A percentile compares a stretch with the other conserved stretches of the same genome.
phyloP scores from a whole-genome alignment of 2,329 filamentous ascomycete genomes.

The Ophiostoma australiae region DNA sequence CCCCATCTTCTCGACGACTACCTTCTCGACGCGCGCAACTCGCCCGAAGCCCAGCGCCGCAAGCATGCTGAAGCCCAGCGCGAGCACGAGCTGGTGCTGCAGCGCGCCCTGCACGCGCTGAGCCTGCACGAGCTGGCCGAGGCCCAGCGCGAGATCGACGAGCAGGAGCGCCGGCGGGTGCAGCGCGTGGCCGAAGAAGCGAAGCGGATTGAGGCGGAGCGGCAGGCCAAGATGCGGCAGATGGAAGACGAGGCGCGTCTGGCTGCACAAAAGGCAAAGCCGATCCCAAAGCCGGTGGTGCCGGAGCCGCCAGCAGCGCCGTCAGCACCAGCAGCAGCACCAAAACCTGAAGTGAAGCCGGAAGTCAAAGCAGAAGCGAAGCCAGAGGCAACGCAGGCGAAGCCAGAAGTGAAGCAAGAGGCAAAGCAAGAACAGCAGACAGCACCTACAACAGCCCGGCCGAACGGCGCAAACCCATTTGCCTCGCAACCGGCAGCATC shows the following conservation, averaged over 20 bases:
- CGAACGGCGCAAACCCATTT: neutral
- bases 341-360: neutral
- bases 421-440: neutral
- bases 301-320: neutral
- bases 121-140: conserved; percentile 30
- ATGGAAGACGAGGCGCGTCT: conserved; percentile 34
- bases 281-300: conserved; percentile 29
- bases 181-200: conserved; percentile 30
- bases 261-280: conserved; percentile 34
- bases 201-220: conserved; percentile 29
- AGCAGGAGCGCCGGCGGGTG: conserved; percentile 29
- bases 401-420: neutral
- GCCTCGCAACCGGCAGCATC: conserved; percentile 4
- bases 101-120: conserved; percentile 28
- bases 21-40: conserved; percentile 33
- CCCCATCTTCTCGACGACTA: conserved; percentile 28
- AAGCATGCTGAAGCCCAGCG: conserved; percentile 32
- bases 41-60: conserved; percentile 33
- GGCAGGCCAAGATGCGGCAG: conserved; percentile 28
- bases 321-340: conserved; percentile 1
- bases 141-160: conserved; percentile 29
- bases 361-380: neutral
- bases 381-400: neutral
- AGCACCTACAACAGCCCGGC: neutral
- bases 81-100: conserved; percentile 32